Conservation (phyloP, 2,329 filamentous ascomycete species). For the Pezicula radicicola region DNA sequence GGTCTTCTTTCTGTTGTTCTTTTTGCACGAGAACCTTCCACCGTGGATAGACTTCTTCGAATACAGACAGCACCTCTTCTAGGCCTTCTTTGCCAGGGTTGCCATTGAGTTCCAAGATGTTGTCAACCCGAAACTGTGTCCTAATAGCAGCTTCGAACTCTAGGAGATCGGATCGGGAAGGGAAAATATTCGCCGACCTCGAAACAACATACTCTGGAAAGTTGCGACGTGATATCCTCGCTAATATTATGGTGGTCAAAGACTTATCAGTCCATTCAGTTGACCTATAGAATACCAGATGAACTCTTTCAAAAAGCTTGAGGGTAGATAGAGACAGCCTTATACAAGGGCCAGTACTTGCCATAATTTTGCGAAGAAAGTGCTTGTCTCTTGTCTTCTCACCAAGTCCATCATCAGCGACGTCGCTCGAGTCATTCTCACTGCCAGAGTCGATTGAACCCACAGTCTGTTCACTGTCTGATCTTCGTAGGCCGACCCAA, state of each 20-base stretch:
- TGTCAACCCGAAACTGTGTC: slow-evolving; percentile 78
- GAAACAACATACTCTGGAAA: slow-evolving; percentile 91
- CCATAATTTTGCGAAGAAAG: slow-evolving; percentile 74
- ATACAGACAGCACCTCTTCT: slow-evolving; percentile 66
- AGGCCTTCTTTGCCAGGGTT: slow-evolving; percentile 63
- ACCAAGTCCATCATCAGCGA: slow-evolving; percentile 27
- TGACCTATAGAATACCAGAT: slow-evolving; percentile 93
- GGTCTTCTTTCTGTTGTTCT: slow-evolving; percentile 75
- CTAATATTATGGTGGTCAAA: slow-evolving; percentile 88
- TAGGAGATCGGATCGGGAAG: slow-evolving; percentile 68
- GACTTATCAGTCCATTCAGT: slow-evolving; percentile 98
- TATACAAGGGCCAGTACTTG: slow-evolving; percentile 78
- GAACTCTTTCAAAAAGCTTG: slow-evolving; percentile 88
- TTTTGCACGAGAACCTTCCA: slow-evolving; percentile 73
- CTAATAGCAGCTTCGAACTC: slow-evolving; percentile 88
- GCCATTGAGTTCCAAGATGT: slow-evolving; percentile 75
- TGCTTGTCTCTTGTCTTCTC: slow-evolving; percentile 64
- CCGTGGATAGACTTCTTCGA: slow-evolving; percentile 72
- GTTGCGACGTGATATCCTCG: slow-evolving; percentile 81
- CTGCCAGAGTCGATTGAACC: slow-evolving; percentile 47
- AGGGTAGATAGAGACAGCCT: slow-evolving; percentile 70
- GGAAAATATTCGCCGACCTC: slow-evolving; percentile 84
- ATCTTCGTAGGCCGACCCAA: slow-evolving; percentile 63
- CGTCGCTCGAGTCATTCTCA: slow-evolving; percentile 36
- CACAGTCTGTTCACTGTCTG: slow-evolving; percentile 33